Evolutionary conservation across 805 yeast species (phyloP).

Genomic region (Metschnikowia aberdeeniae): DNA sequence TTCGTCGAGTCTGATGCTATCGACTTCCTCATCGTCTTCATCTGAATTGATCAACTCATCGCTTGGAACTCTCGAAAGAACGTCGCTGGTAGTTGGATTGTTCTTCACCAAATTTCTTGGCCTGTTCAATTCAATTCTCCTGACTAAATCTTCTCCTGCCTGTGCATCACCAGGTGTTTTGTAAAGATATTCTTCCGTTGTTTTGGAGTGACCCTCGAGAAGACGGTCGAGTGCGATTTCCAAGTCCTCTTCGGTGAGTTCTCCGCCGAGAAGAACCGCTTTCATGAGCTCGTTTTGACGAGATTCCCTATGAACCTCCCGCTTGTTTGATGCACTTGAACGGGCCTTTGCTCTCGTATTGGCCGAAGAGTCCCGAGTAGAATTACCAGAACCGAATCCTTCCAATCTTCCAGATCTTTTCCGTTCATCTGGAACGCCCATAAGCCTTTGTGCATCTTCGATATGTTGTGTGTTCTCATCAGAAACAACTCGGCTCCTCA

Average conservation of each 20-base stretch:
- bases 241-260: slow-evolving; percentile 24
- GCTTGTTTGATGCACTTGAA: no score
- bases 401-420: no score
- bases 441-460: neutral
- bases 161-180: slow-evolving; percentile 18
- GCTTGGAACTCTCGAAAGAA: slow-evolving; percentile 51
- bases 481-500: neutral
- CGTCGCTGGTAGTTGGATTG: slow-evolving; percentile 55
- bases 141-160: slow-evolving; percentile 14
- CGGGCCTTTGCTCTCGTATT: no score
- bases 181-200: slow-evolving; percentile 19
- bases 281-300: slow-evolving; percentile 21
- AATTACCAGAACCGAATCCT: no score
- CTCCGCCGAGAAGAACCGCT: slow-evolving; percentile 30
- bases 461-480: slow-evolving; percentile 1
- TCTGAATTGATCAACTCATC: slow-evolving; percentile 56
- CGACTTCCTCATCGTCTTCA: slow-evolving; percentile 83
- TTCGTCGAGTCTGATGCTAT: slow-evolving; percentile 53
- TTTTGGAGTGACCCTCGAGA: slow-evolving; percentile 19
- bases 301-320: neutral
- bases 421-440: neutral
- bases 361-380: no score
- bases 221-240: slow-evolving; percentile 16
- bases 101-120: slow-evolving; percentile 47
- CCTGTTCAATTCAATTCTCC: slow-evolving; percentile 24